Base-by-base conservation (phyloP, 495 filamentous ascomycete genomes). In the Neohortaea acidophila region DNA sequence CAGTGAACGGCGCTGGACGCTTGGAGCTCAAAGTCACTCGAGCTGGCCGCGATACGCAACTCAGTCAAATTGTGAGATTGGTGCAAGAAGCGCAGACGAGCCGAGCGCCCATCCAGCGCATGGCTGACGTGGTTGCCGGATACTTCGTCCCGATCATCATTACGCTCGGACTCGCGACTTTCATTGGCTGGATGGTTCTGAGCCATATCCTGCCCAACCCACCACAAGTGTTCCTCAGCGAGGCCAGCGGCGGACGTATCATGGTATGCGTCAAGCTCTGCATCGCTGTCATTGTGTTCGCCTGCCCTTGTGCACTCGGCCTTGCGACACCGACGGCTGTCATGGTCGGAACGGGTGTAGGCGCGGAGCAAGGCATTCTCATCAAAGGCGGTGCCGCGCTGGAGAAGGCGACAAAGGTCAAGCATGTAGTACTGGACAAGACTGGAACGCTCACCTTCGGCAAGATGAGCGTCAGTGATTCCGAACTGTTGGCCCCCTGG, bases 261-360 rank as follows among this genome's bases (percentile, higher is more conserved):
- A 93, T 96, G 84, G 81, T 99, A 2, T 99, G 91, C 54, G 62
- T 96, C 36, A 89, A 99, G 62, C 73, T 99, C 11, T 96, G 91
- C 57, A 99, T 99, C 47, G 89, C 91, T 0, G 89, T 99, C 38
- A 93, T 99, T 55, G 91, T 96, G 14, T 94, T 99, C 59, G 89
- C 89, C 3, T 99, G 89, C 54, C 89, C 89, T 14, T 99, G 89
- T 51, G 91, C 91, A 0, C 67, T 99, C 18, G 89, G 89, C 34
- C 71, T 99, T 12, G 82, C 81, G 29, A 96, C 89, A 0, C 89
- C 89, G 2, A 99, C 89, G 0, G 89, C 89, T 1, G 86, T 99
- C 48, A 96, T 99, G 91, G 89, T 99, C 2, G 89, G 91, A 10
- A 96, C 91, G 7, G 89, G 89, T 30, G 75, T 96, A 17, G 89